Evolutionary conservation across 306 rosid species (phyloP), one percentile per base, ranked within the genome.

Genomic region (Coriaria nepalensis): DNA sequence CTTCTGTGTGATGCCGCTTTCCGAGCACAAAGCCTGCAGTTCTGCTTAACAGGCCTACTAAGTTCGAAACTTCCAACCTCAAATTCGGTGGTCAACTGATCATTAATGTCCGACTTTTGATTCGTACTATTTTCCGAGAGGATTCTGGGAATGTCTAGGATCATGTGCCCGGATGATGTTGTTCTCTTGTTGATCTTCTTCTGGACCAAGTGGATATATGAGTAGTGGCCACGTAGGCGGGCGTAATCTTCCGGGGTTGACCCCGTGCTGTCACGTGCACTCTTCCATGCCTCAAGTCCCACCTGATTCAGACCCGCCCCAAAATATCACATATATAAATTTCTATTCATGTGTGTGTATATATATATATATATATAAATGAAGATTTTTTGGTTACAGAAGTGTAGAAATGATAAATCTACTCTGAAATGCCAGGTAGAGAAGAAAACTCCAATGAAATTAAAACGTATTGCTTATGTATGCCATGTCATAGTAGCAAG

Each of bases 261-360:
- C 33, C 94, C 96, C 0, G 76, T 71, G 32, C 48, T 53, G 62
- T 87, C 96, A 40, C 64, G 67, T 8, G 77, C 71, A 56, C 59
- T 77, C 62, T 68, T 73, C 96, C 96, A 87, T n/a, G 87, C 96
- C 57, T 82, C 72, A 42, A 82, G 65, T 73, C 96, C 96, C 43
- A 82, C 87, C 96, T 87, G 74, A 55, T 55, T 40, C 41, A 44
- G 40, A 33, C 29, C 54, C 15, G 20, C 11, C 46, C 20, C 6
- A 29, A 0, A 32, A 37, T 35, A 53, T 39, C 48, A 53, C 12
- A 29, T 35, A 52, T 38, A 20, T 20, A 3, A 20, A 20, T 20
- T 20, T 20, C 29, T 20, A 20, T 20, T 20, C 29, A 20, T 20
- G 29, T 20, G 29, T 20, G 29, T 20, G 29, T 20, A 20, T 20